phyloP scores from a whole-genome alignment of 225 moss, liverwort and hornwort genomes.

The Polytrichum formosum region DNA sequence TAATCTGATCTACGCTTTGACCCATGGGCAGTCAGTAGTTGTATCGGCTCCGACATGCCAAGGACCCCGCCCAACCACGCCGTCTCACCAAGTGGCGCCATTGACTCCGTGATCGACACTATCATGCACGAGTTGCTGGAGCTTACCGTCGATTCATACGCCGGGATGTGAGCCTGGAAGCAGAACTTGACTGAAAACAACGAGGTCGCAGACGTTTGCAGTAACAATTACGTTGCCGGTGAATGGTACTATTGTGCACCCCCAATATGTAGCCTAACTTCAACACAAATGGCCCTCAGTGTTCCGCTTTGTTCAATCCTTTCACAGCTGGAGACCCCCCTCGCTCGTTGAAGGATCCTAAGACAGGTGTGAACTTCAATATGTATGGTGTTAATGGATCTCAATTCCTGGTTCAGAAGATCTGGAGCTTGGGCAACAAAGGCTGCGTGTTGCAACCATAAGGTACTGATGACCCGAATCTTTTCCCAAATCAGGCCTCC shows the following conservation, averaged over 20 bases:
- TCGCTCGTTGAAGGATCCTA: background rate
- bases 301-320: background rate
- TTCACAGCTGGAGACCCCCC: background rate
- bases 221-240: background rate
- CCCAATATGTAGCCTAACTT: background rate
- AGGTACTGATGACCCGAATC: background rate
- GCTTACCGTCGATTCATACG: background rate
- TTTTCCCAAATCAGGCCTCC: background rate
- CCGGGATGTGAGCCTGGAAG: background rate
- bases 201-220: background rate
- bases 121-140: conserved; percentile 1
- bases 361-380: background rate
- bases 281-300: background rate
- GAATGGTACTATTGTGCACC: background rate
- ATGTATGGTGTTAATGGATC: background rate
- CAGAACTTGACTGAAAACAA: background rate
- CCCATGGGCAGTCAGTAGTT: background rate
- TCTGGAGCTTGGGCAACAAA: no score
- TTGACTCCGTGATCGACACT: no score
- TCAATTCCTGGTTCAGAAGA: no score
- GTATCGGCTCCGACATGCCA: background rate
- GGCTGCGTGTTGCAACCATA: background rate
- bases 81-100: background rate
- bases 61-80: background rate
- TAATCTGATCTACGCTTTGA: background rate